phyloP scores from a whole-genome alignment of 306 rosid species.

The Trifolium dubium region DNA sequence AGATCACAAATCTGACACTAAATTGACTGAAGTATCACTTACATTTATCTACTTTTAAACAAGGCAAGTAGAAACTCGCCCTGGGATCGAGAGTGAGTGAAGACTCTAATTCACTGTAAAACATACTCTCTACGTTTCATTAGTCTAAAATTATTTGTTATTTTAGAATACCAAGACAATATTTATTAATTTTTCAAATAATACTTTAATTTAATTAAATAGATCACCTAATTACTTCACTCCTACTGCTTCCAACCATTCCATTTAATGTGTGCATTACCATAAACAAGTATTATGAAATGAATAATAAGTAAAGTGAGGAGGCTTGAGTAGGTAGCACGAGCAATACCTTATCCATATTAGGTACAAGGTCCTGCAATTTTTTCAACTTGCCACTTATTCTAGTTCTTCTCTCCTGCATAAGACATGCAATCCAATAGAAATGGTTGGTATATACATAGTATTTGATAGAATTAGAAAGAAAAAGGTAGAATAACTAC shows the following conservation, averaged over 20 bases:
- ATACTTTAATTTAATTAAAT: not conserved
- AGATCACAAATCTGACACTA: no score
- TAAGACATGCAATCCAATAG: not conserved
- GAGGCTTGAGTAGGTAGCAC: not conserved
- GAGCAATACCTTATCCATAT: conserved; percentile 85
- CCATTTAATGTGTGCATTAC: not conserved
- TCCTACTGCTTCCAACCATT: not conserved
- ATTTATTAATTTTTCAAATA: not conserved
- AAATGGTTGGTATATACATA: not conserved
- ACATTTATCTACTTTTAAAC: not conserved
- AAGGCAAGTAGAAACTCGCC: no score
- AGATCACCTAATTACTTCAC: not conserved
- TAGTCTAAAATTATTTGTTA: no score
- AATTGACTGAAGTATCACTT: not conserved
- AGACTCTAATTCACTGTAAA: not conserved
- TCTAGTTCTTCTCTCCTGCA: conserved; percentile 89
- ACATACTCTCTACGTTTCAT: not conserved
- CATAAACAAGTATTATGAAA: not conserved
- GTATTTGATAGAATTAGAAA: not conserved
- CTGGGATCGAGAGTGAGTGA: not conserved
- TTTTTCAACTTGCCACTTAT: conserved; percentile 90
- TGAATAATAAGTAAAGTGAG: not conserved
- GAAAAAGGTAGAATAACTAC: conserved; percentile 37
- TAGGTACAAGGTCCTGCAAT: conserved; percentile 91
- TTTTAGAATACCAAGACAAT: no score